These are phyloP conservation scores for Colletotrichum sp. DNA, from an alignment of 2,329 filamentous ascomycete species.

Conservation along the genomic window DNA sequence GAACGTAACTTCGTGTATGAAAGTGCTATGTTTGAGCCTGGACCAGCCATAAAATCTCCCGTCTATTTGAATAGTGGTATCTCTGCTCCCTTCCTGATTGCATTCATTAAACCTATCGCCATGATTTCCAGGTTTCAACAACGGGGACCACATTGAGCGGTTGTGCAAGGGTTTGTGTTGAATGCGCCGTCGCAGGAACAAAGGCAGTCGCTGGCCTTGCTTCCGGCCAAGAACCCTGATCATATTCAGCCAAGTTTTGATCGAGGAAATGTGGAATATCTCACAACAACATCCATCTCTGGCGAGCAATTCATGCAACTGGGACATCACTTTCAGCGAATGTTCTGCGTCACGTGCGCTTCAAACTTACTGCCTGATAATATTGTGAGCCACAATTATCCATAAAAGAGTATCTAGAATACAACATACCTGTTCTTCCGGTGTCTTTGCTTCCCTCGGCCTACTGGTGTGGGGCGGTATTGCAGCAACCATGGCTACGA, in stretches of 20 bases:
- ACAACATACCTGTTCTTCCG: neutral
- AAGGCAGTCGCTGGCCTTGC: neutral
- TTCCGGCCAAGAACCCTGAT: neutral
- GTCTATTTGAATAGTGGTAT: neutral
- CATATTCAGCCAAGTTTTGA: neutral
- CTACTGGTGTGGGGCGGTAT: neutral
- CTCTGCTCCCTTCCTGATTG: neutral
- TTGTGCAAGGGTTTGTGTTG: neutral
- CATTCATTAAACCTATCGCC: neutral
- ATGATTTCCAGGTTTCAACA: neutral
- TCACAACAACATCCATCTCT: neutral
- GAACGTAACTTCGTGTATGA: accelerated
- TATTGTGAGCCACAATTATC: neutral
- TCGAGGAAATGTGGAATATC: neutral
- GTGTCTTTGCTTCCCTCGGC: neutral
- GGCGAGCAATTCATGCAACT: neutral
- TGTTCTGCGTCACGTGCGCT: neutral
- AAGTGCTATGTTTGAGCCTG: neutral
- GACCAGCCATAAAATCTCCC: neutral
- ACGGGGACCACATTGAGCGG: neutral
- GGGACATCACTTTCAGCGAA: neutral
- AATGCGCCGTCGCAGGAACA: neutral
- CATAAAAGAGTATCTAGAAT: accelerated
- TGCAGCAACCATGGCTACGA: neutral
- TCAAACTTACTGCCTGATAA: neutral